Base-by-base conservation (phyloP, 768 basidiomycete species). In the Kwoniella shandongensis region DNA sequence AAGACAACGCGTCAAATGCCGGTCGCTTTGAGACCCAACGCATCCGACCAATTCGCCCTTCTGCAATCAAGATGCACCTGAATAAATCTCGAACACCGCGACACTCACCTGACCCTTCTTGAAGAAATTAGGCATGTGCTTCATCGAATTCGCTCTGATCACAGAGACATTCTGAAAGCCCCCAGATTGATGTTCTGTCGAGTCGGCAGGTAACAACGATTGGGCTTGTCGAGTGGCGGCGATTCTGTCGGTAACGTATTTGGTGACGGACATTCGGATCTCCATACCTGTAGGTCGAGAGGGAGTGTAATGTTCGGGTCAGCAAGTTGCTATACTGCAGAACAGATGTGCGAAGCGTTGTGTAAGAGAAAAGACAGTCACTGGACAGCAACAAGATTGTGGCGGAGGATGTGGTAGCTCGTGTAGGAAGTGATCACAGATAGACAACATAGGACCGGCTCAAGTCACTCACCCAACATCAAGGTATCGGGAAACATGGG, bases 101-200 rank as follows among this genome's bases (percentile, higher is more conserved):
- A n/a, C n/a, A 69, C 77, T 57, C 47, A 80, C 78, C 70, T 94
- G 94, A 55, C 86, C 86, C 73, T 93, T 92, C 22, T 82, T 73
- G 77, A 99, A 96, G 77, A 91, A 97, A 78, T 98, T 98, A 5
- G 93, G 89, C 53, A 97, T 81, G 77, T 98, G 97, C 79, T 98
- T 98, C 93, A 97, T 97, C 44, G 91, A 88, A 75, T 99, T 99
- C 13, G 89, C 93, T 47, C 96, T 86, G 62, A 96, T 88, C 62
- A 97, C 84, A 32, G 91, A 91, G 52, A 96, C 84, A 75, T 98
- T 98, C 18, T 76, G 66, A 53, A 75, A 80, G 40, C 83, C 81
- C 1, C 81, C 78, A 1, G 75, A 59, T 8, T 63, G 27, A 32
- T 58, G 63, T 29, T 69, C 65, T 0, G 50, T 17, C 18, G 54